Conservation (phyloP, 2,329 filamentous ascomycete genomes). For the Hypoxylon sp. region DNA sequence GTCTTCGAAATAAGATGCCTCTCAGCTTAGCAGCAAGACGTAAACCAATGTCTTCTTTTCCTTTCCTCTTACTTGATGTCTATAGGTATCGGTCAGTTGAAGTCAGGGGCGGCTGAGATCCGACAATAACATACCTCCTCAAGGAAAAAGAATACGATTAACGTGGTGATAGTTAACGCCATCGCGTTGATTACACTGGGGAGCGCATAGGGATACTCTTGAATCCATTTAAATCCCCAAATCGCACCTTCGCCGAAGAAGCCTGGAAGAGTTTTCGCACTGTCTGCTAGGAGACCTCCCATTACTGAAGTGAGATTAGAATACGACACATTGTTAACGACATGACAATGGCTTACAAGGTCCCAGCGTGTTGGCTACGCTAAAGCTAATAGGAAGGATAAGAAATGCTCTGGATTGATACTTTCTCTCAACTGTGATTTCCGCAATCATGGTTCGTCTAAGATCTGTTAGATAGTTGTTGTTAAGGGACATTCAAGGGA, state of each 20-base stretch:
- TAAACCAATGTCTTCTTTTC: constrained; percentile 63
- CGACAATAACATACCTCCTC: constrained; percentile 68
- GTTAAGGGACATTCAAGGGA: background rate
- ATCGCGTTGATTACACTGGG: constrained; percentile 77
- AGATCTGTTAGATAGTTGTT: background rate
- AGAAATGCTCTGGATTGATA: constrained; percentile 65
- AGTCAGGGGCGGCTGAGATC: background rate
- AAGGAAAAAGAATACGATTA: constrained; percentile 73
- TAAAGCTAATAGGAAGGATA: constrained; percentile 65
- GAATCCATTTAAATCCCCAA: constrained; percentile 75
- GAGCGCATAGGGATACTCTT: constrained; percentile 76
- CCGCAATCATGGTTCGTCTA: constrained; percentile 64
- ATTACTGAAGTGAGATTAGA: constrained; percentile 58
- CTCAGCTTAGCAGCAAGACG: constrained; percentile 55
- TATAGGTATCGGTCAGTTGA: constrained; percentile 46
- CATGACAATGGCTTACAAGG: constrained; percentile 55
- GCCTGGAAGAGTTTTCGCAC: constrained; percentile 71
- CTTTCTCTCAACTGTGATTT: constrained; percentile 64
- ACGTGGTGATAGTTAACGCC: constrained; percentile 69
- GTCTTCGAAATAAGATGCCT: constrained; percentile 50
- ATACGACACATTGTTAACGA: constrained; percentile 4
- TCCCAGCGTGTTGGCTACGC: constrained; percentile 62
- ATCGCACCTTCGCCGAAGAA: constrained; percentile 73
- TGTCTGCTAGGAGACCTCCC: constrained; percentile 78
- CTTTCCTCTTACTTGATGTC: constrained; percentile 63